Percentiles rank a stretch among this genome's conserved stretches.
Evolutionary conservation across 2,329 filamentous ascomycete genomes (phyloP).

Genomic region (Ramichloridium luteum): DNA sequence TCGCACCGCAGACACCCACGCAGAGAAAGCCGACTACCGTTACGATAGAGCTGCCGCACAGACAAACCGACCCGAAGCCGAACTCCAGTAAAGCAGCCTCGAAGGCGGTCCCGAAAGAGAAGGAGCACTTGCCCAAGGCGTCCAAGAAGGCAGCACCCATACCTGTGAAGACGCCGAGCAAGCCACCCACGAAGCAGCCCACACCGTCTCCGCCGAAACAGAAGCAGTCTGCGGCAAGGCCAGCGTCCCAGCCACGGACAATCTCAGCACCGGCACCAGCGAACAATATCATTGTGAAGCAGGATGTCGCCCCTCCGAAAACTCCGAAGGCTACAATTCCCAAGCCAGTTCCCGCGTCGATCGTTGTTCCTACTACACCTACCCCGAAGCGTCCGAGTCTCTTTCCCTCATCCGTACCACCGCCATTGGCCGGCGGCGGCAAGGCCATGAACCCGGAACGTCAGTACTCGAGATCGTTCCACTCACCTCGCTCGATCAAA

Average conservation of each 20-base stretch:
- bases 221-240: constrained; percentile 1
- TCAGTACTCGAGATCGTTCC: no score
- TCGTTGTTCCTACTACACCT: constrained; percentile 1
- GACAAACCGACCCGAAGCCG: constrained; percentile 4
- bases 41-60: background rate
- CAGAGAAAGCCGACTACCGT: no score
- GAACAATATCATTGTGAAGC: background rate
- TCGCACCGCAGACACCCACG: background rate
- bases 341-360: background rate
- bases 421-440: constrained; percentile 1
- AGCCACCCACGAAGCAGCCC: background rate
- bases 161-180: background rate
- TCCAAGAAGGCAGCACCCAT: constrained; percentile 5
- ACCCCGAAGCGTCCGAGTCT: background rate
- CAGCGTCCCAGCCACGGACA: background rate
- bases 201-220: constrained; percentile 2
- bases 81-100: constrained; percentile 1
- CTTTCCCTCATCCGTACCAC: constrained; percentile 12
- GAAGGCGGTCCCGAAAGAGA: background rate
- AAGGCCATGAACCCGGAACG: background rate
- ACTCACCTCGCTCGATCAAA: constrained; percentile 17
- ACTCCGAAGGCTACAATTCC: background rate
- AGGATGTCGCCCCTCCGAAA: background rate
- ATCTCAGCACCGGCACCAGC: background rate
- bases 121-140: background rate